phyloP scores from a whole-genome alignment of 345 rosid genomes.

The Psidium guajava region DNA sequence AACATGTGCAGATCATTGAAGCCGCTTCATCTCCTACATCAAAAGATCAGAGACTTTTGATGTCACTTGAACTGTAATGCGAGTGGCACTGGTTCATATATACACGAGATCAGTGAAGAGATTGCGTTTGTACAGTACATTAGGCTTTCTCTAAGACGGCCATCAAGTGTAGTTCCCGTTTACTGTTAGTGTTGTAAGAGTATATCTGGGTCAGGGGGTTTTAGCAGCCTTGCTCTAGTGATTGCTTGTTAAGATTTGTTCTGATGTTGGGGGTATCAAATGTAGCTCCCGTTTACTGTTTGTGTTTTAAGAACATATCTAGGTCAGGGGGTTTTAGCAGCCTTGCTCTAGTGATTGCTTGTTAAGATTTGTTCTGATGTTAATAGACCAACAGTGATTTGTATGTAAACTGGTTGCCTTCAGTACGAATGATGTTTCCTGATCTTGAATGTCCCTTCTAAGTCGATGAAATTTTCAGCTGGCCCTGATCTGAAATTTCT shows the following conservation, averaged over 20 bases:
- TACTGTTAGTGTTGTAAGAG: not conserved
- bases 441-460: not conserved
- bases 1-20: slow-evolving; percentile 4
- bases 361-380: not conserved
- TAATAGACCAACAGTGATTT: not conserved
- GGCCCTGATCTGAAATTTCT: not conserved
- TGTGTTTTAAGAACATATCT: not conserved
- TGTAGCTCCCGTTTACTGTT: not conserved
- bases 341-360: not conserved
- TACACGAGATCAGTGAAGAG: not conserved
- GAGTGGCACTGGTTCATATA: not conserved
- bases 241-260: not conserved
- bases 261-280: not conserved
- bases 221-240: not conserved
- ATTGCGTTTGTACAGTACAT: not conserved
- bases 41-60: slow-evolving; percentile 10
- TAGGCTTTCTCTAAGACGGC: not conserved
- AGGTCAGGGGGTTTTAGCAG: not conserved
- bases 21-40: not conserved
- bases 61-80: slow-evolving; percentile 10
- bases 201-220: not conserved
- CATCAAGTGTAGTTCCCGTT: not conserved
- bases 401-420: not conserved
- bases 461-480: not conserved
- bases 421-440: not conserved